Base-by-base conservation (phyloP, 345 rosid species). In the Lenwebbia sp. region DNA sequence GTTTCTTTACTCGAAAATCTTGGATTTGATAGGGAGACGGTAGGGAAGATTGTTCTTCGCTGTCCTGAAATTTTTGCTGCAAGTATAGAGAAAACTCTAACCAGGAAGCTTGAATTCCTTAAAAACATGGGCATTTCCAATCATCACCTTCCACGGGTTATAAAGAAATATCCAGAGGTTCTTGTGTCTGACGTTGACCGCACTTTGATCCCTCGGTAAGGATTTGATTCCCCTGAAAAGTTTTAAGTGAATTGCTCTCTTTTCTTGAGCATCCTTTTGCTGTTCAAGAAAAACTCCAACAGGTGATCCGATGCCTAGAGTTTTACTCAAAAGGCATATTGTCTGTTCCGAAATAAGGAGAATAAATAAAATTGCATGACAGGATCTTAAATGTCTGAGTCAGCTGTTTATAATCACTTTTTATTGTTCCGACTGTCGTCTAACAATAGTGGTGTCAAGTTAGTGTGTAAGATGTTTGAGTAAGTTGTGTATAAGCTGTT, bases 131-230 rank as follows among this genome's bases (percentile, higher is more conserved):
- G 99, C 85, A 91, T 97, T 86, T 89, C 92, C 37, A 84, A 86
- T 40, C 89, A 85, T 13, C 94, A 93, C 86, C 92, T 93, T 21
- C 93, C 95, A 47, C 93, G 94, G 55, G 93, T 93, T 86, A 90
- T 97, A 49, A 95, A 91, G 89, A 97, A 97, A 88, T 95, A 95
- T 75, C 99, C 99, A 0, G 98, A 95, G 86, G 88, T 97, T 90
- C 96, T 97, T 83, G 91, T 95, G 53, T 93, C 92, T 47, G 93
- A 97, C 52, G 82, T 93, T 25, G 91, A 93, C 82, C 85, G 88
- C 86, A 92, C 98, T 44, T 25, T 95, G 62, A 90, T 89, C 89
- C 98, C 98, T 86, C 92, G 99, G 99, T 96, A 94, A 85, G 84
- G 86, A 57, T 88, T 86, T 83, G 82, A 14, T 53, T 22, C 23